phyloP scores from a whole-genome alignment of 176 grass and related monocot genomes.

The Pharus latifolius region DNA sequence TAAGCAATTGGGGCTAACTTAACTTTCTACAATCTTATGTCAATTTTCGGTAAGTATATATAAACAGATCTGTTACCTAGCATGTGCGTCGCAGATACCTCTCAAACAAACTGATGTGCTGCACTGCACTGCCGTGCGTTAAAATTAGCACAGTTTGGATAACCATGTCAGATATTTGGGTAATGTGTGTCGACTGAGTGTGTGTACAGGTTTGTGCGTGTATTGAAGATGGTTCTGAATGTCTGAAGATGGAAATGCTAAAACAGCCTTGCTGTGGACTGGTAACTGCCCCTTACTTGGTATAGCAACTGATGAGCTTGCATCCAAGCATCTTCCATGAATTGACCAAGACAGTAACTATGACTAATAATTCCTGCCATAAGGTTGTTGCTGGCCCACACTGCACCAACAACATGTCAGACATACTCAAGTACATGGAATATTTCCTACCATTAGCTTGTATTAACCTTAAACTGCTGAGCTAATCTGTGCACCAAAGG shows the following conservation, averaged over 20 bases:
- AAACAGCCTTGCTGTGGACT: slow-evolving; percentile 55
- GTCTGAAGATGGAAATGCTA: slow-evolving; percentile 22
- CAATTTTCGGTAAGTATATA: not conserved
- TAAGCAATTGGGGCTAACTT: not conserved
- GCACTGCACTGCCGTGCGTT: not conserved
- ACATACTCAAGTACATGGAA: slow-evolving; percentile 9
- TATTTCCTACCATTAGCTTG: slow-evolving; percentile 7
- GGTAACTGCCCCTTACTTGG: slow-evolving; percentile 52
- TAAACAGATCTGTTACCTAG: not conserved
- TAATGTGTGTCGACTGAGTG: not conserved
- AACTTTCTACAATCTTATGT: not conserved
- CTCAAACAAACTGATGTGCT: not conserved
- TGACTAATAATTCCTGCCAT: slow-evolving; percentile 26
- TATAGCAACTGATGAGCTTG: slow-evolving; percentile 25
- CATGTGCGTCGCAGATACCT: not conserved
- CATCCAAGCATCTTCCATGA: slow-evolving; percentile 33
- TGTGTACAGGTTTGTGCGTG: not conserved
- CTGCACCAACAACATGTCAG: slow-evolving; percentile 31
- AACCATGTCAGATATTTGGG: not conserved
- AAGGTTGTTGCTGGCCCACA: slow-evolving; percentile 27
- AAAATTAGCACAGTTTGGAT: not conserved
- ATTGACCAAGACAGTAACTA: slow-evolving; percentile 45
- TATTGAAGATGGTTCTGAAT: slow-evolving; percentile 6
- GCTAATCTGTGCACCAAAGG: not conserved
- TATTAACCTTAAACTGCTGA: not conserved